Percentiles rank a stretch among this genome's conserved stretches.
phyloP scores from a whole-genome alignment of 352 stramenopile species.

The Hyaloperonospora brassicae region DNA sequence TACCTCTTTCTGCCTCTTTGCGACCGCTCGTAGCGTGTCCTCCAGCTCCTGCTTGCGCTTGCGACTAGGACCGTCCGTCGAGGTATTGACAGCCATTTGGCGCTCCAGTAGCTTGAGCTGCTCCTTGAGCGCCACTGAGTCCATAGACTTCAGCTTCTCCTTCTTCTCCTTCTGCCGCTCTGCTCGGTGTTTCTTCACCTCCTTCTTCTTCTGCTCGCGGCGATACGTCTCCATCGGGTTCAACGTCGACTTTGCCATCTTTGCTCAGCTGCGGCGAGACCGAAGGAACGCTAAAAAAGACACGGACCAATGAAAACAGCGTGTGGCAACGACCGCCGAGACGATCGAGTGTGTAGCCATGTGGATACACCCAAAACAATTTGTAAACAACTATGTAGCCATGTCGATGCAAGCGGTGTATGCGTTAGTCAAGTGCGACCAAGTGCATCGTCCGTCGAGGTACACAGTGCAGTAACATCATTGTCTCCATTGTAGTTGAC shows the following conservation, averaged over 20 bases:
- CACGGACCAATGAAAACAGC: too few relatives aligned
- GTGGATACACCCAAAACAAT: too few relatives aligned
- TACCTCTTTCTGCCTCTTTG: slow-evolving; percentile 70
- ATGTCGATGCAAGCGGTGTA: too few relatives aligned
- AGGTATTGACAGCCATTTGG: slow-evolving; percentile 42
- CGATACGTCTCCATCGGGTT: slow-evolving; percentile 72
- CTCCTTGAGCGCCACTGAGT: slow-evolving; percentile 42
- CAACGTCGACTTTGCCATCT: slow-evolving; percentile 38
- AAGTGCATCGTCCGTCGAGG: too few relatives aligned
- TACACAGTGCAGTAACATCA: too few relatives aligned
- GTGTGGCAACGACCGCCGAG: too few relatives aligned
- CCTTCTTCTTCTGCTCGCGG: slow-evolving; percentile 80
- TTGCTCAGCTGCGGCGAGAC: background rate
- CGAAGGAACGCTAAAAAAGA: too few relatives aligned
- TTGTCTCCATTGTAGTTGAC: background rate
- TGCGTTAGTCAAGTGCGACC: too few relatives aligned
- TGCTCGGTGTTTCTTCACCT: slow-evolving; percentile 66
- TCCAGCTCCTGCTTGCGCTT: slow-evolving; percentile 76
- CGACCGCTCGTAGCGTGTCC: slow-evolving; percentile 48
- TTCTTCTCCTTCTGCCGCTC: slow-evolving; percentile 57
- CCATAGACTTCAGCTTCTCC: slow-evolving; percentile 47
- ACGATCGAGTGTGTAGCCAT: too few relatives aligned
- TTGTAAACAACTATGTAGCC: too few relatives aligned
- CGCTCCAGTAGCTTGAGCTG: slow-evolving; percentile 55
- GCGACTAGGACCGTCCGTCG: slow-evolving; percentile 51